phyloP scores from a whole-genome alignment of 306 rosid genomes.

The Ormosia emarginata region DNA sequence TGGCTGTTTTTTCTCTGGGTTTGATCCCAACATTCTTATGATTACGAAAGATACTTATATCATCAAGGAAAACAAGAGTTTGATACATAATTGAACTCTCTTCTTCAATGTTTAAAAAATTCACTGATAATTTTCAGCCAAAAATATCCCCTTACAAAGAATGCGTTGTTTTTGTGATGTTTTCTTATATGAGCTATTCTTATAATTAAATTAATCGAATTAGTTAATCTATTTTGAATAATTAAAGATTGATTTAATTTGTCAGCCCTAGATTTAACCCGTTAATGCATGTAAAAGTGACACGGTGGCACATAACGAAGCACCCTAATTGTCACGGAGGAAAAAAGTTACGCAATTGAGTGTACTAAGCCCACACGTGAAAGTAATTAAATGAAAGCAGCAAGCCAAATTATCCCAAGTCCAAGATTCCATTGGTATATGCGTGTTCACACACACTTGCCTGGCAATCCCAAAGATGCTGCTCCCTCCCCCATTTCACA shows the following conservation, averaged over 20 bases:
- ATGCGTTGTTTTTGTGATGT: background rate
- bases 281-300: background rate
- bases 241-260: background rate
- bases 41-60: background rate
- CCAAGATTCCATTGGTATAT: slow-evolving; percentile 41
- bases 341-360: background rate
- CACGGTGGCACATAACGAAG: background rate
- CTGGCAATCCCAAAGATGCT: slow-evolving; percentile 24
- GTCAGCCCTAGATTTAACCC: background rate
- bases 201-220: background rate
- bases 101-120: background rate
- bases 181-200: background rate
- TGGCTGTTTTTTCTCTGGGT: slow-evolving; percentile 12
- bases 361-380: slow-evolving; percentile 21
- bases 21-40: background rate
- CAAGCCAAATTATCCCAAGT: background rate
- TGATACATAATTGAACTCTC: background rate
- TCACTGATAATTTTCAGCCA: background rate
- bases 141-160: background rate
- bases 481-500: slow-evolving; percentile 24
- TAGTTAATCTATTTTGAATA: background rate
- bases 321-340: background rate
- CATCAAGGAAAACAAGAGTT: background rate
- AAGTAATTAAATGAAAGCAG: background rate
- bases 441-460: slow-evolving; percentile 38